phyloP scores from a whole-genome alignment of 169 alveolate species.

The Plasmodium gallinaceum region DNA sequence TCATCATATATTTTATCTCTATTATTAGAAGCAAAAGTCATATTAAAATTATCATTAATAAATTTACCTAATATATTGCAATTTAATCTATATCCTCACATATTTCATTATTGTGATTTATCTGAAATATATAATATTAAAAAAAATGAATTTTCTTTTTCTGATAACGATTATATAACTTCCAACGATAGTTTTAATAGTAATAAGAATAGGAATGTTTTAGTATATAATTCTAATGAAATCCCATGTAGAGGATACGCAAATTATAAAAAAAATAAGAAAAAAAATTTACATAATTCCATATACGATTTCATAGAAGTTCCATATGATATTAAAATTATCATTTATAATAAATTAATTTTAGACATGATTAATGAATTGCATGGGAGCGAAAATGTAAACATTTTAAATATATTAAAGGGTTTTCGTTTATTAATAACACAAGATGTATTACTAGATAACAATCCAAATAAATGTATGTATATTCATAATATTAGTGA shows the following conservation, averaged over 20 bases:
- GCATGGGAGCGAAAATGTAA: conserved; percentile 1
- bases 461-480: conserved; percentile 8
- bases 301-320: conserved; percentile 33
- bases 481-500: conserved; percentile 50
- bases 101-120: conserved; percentile 34
- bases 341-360: conserved; percentile 33
- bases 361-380: conserved; percentile 50
- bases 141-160: neutral
- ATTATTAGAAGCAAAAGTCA: conserved; percentile 38
- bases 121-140: neutral
- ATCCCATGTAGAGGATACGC: neutral
- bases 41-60: conserved; percentile 22
- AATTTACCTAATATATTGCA: conserved; percentile 23
- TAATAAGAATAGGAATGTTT: neutral
- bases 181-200: neutral
- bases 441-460: neutral
- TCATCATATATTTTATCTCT: conserved; percentile 30
- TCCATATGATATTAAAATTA: conserved; percentile 43
- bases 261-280: neutral
- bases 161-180: neutral
- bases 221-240: neutral
- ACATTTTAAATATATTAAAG: conserved; percentile 10
- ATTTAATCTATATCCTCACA: conserved; percentile 38
- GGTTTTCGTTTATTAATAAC: conserved; percentile 53
- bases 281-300: neutral